Evolutionary conservation across 2,329 filamentous ascomycete species (phyloP), one percentile per base, ranked within the genome.

Genomic region (Fusarium gaditjirri): DNA sequence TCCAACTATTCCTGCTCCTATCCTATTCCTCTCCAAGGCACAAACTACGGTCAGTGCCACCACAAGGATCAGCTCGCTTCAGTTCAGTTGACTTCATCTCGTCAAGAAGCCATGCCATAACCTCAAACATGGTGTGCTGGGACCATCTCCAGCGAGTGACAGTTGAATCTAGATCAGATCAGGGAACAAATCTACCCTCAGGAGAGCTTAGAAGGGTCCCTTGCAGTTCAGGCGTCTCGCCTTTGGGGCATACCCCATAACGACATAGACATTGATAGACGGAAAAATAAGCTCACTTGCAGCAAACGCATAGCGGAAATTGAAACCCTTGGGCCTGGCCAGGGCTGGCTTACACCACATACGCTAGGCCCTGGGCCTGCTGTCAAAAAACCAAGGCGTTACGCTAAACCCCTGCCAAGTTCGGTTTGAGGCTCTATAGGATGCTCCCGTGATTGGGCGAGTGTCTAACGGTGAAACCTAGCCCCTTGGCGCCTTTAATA

Each of bases 341-440:
- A 25, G 46, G 29, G 12, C 47, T 50, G 31, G 41, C 54, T 54
- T 65, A 54, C 46, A 66, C 50, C 59, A 46, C 46, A 49, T 25
- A 25, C 25, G 25, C 25, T 25, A 25, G 25, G 25, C 25, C 25
- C 52, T 25, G 35, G 62, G n/a, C 62, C 61, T 47, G 46, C 61
- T 68, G 63, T 68, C 65, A 68, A 62, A 42, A 35, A 35, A 43
- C 12, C 49, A 60, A 43, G 64, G 64, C 64, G 64, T 65, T 59
- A 65, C 42, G 41, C 42, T 65, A 33, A 63, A 41, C 49, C 49
- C 35, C 35, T 53, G 35, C 49, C 35, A 53, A 41, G 35, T 53
- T 53, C 29, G 39, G 70, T 75, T 70, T 76, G 72, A 76, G 74
- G 70, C 72, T 75, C 68, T 54, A 65, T 41, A 50, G 19, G n/a